phyloP scores from a whole-genome alignment of 148 eudicot genomes.

The Vaccinium macrocarpon region DNA sequence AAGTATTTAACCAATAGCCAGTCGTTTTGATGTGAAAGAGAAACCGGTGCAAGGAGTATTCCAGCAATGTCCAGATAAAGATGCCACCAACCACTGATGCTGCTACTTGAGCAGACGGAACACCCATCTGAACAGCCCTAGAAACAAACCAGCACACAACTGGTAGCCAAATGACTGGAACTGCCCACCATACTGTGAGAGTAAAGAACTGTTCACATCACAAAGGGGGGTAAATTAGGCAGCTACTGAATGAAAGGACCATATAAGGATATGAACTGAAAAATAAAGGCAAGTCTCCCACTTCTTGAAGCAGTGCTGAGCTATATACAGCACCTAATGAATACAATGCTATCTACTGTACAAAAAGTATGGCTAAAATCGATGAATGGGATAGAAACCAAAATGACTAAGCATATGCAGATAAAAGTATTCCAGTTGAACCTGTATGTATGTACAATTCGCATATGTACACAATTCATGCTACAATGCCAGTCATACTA shows the following conservation, averaged over 20 bases:
- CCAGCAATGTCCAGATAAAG: slow-evolving; percentile 73
- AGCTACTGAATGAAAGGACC: neutral
- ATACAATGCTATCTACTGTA: neutral
- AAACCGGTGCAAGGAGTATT: slow-evolving; percentile 76
- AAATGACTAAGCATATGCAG: neutral
- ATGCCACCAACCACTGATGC: slow-evolving; percentile 50
- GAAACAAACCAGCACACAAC: slow-evolving; percentile 60
- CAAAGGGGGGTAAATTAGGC: neutral
- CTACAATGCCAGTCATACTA: neutral
- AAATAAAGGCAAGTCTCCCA: neutral
- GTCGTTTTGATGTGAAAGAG: slow-evolving; percentile 84
- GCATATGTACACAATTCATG: neutral
- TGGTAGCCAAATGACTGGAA: slow-evolving; percentile 83
- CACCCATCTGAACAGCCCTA: slow-evolving; percentile 51
- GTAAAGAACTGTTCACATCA: slow-evolving; percentile 59
- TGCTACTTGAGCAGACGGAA: slow-evolving; percentile 40
- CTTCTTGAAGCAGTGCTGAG: neutral
- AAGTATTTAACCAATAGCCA: slow-evolving; percentile 60
- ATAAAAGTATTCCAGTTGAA: neutral
- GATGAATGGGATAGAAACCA: neutral
- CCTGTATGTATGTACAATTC: neutral
- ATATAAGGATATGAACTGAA: neutral
- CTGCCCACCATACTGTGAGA: slow-evolving; percentile 72
- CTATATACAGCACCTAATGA: neutral
- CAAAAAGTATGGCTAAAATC: neutral